A percentile compares a stretch with the other conserved stretches of the same genome.
These are phyloP conservation scores for Monotropa hypopitys DNA, from an alignment of 179 eudicot species.

Conservation along the genomic window DNA sequence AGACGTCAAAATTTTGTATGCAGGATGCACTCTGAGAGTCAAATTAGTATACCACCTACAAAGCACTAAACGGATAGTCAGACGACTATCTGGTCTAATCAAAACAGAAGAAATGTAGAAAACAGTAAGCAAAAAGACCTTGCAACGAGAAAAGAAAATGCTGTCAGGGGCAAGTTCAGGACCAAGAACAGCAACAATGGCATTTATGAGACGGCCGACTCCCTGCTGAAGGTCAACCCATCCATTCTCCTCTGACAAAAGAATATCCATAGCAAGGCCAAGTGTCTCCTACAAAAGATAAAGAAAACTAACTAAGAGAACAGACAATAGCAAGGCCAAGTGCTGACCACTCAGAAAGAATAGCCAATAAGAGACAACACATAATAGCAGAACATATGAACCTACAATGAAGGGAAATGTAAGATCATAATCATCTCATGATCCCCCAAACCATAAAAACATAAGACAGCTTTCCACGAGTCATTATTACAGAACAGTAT, in stretches of 20 bases:
- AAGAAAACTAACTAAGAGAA: conserved; percentile 7
- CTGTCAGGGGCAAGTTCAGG: conserved; percentile 98
- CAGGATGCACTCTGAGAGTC: background rate
- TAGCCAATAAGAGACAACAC: background rate
- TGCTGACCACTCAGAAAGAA: background rate
- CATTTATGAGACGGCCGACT: conserved; percentile 91
- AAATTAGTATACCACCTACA: background rate
- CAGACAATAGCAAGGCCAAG: background rate
- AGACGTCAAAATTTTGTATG: background rate
- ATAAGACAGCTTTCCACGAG: background rate
- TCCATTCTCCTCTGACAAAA: conserved; percentile 83
- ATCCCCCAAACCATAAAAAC: background rate
- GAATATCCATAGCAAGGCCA: conserved; percentile 79
- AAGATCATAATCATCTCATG: background rate
- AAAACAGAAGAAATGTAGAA: background rate
- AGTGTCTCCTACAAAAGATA: conserved; percentile 73
- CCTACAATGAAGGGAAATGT: background rate
- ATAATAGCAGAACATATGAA: background rate
- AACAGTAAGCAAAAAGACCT: conserved; percentile 33
- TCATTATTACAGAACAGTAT: background rate
- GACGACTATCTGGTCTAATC: background rate
- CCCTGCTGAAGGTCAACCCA: conserved; percentile 91
- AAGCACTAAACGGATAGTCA: background rate
- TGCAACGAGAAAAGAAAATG: conserved; percentile 96
- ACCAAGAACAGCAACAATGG: conserved; percentile 95